These are phyloP conservation scores for Suhomyces bolitotheri DNA, from an alignment of 1,139 yeast species.

Conservation along the genomic window DNA sequence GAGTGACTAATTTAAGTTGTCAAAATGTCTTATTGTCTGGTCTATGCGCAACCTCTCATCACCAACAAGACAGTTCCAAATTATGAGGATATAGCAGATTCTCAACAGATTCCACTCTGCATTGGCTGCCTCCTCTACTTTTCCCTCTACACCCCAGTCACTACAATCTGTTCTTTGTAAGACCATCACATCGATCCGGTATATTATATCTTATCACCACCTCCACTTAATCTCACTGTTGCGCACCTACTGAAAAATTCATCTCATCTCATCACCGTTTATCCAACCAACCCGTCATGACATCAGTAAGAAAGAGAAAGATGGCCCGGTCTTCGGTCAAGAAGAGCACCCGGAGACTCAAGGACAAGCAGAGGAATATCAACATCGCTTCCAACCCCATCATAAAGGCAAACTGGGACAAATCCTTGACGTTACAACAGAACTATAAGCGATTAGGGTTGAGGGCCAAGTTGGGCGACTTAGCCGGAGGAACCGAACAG, in stretches of 20 bases:
- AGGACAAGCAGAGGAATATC: conserved; percentile 66
- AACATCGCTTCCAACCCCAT: conserved; percentile 73
- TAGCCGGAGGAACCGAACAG: conserved; percentile 69
- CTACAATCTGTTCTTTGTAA: too few relatives aligned
- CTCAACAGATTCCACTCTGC: too few relatives aligned
- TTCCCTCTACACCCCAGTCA: too few relatives aligned
- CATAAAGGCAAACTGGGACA: conserved; percentile 90
- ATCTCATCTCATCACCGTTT: conserved; percentile 13
- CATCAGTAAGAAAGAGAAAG: conserved; percentile 84
- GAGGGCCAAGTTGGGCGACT: conserved; percentile 59
- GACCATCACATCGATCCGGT: too few relatives aligned
- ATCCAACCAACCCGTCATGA: conserved; percentile 42
- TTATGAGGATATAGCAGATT: too few relatives aligned
- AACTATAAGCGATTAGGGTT: conserved; percentile 81
- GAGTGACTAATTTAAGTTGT: too few relatives aligned
- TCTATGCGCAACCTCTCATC: too few relatives aligned
- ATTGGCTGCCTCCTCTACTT: too few relatives aligned
- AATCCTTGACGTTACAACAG: conserved; percentile 74
- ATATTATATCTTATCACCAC: too few relatives aligned
- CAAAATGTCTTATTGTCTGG: too few relatives aligned
- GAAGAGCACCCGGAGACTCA: conserved; percentile 66
- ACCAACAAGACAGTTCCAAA: too few relatives aligned
- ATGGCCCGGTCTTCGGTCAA: conserved; percentile 70
- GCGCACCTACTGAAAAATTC: conserved; percentile 4
- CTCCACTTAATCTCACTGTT: too few relatives aligned